Base-by-base conservation (phyloP, 306 rosid species). In the Vicia faba region DNA sequence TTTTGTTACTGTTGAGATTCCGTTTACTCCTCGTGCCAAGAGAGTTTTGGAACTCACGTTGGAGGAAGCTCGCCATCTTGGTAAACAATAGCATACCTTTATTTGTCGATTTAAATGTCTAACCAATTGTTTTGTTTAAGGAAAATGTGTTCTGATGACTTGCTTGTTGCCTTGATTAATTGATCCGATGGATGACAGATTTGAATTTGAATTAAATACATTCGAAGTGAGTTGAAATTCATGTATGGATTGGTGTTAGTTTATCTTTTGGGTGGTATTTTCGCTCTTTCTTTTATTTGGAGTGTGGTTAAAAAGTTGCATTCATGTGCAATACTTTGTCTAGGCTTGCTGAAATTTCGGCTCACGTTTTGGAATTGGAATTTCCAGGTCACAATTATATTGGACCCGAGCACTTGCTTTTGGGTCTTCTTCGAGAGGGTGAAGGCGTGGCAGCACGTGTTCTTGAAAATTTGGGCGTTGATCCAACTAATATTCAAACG, bases 21-120 rank as follows among this genome's bases (percentile, higher is more conserved):
- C 99, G 0, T 93, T 93, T 79, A 93, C 99, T 56, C 97, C 99
- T 12, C 96, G 97, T 57, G 99, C 99, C 16, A 93, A 93, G 85
- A 93, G 96, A 54, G 99, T 90, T 64, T 79, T 93, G 85, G 99
- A 93, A 78, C 95, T 90, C 73, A 90, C 99, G 7, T 74, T 93
- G 28, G 97, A 93, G 86, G 99, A 93, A 81, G 99, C 97, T 35
- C 96, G 99, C 20, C 99, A 93, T 82, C 99, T 93, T 31, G 99
- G 99, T 93, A 82, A 40, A 18, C 53, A 2, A 33, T 20, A 40
- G 20, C 20, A 35, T 48, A 26, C 69, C 49, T 43, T 57, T 18
- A 16, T 63, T 5, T 0, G 9, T 64, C 26, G 46, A 40, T 64
- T 38, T n/a, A n/a, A n/a, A n/a, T 38, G 8, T 5, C 11, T 36